Evolutionary conservation across 2,329 filamentous ascomycete species (phyloP), one percentile per base, ranked within the genome.

Genomic region (Alternaria sp.): DNA sequence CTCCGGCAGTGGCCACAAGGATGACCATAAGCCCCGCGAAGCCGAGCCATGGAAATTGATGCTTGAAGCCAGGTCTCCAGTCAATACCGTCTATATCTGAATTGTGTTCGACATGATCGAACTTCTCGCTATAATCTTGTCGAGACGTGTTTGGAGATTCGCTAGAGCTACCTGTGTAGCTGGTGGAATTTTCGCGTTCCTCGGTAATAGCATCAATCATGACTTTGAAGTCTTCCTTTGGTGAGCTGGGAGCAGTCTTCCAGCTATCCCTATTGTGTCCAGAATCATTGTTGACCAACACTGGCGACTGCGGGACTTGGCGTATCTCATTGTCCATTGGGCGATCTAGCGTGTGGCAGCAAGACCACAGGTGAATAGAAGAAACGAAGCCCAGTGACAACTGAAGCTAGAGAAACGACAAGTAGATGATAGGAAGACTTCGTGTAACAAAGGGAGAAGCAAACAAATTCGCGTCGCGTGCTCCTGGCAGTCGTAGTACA

Each of bases 11-110:
- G 4, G 70, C 65, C 11, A 72, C 4, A 3, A 72, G 25, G 7
- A 72, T 57, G 5, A 65, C 64, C 11, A 67, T 5, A 7, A 72
- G 54, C 1, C 70, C 70, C 1, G 62, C 54, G 32, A 71, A 67
- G 11, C 67, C 70, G 10, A 69, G 60, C 68, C 65, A 71, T 12
- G 70, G 70, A 32, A 71, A 72, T 16, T 68, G 68, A n/a, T 67
- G 45, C 30, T 62, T 62, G 50, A 66, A 69, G 10, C 70, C 68
- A 9, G 70, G 67, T 20, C 63, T 63, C 70, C 68, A 72, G 41
- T 72, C 68, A 36, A 72, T 71, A 11, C 68, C 68, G 36, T 67
- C 64, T 1, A 34, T 14, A 20, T 68, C 54, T 18, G 28, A 12
- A 8, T 63, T 45, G 18, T 55, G 44, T 22, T 52, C 57, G 25